Base-by-base conservation (phyloP, 2,329 filamentous ascomycete species). In the Xylaria sp. region DNA sequence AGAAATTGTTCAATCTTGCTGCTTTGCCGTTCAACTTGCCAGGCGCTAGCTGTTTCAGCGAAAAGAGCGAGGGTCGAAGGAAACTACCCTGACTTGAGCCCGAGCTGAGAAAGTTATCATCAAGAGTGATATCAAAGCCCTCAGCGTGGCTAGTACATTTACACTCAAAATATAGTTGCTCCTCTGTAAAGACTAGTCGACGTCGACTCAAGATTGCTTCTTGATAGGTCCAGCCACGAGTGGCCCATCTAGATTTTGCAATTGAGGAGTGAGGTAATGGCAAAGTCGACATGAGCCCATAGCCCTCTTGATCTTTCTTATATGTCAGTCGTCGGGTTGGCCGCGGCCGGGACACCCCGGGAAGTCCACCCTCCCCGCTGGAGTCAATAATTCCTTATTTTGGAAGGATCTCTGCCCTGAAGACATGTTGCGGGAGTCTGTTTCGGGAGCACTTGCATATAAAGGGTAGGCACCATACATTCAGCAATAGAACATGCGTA, bases 151-250 rank as follows among this genome's bases (percentile, higher is more conserved):
- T 66, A 41, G 36, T 57, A 6, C 62, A 58, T 28, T 64, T 64
- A 62, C 72, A 72, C 51, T 74, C 67, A 20, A 74, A 71, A 36
- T 71, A 73, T 3, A 67, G 39, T 57, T 77, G 69, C 5, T 77
- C 62, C 4, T 78, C 73, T 0, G 76, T 75, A 64, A 81, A 80
- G n/a, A 79, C 72, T 8, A 80, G 70, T 18, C 75, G 69, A 12
- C 78, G 74, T 3, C 65, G 48, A 13, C 76, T 76, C 2, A 80
- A 69, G 1, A 79, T 41, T 6, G 62, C 76, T 69, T 82, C 80
- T 69, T 81, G 79, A 66, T 76, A 79, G 3, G 79, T 81, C 80
- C 79, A 81, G 7, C 74, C 80, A 20, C 72, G 54, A 7, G 64
- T 67, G 18, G 65, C 41, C 71, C 78, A 73, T 9, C 20, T 63